Percentiles rank a stretch among this genome's conserved stretches.
Conservation (phyloP, 139 green algal genomes). For the Penium margaritaceum region DNA sequence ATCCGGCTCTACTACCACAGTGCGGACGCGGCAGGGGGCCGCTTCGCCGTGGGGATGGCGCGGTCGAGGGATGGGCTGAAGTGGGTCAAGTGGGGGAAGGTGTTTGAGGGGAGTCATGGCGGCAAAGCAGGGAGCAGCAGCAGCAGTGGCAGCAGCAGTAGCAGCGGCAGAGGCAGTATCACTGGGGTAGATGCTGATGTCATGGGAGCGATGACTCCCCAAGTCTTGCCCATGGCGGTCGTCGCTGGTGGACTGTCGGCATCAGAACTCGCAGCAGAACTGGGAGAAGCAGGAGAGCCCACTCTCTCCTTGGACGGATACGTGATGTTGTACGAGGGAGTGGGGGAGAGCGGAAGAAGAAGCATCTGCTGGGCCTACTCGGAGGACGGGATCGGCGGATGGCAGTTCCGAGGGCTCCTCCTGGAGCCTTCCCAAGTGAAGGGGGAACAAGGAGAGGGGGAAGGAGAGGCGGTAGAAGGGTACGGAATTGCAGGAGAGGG, state of each 20-base stretch:
- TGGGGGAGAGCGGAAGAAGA: slow-evolving; percentile 6
- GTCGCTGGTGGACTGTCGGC: too few relatives aligned
- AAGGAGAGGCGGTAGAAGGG: neutral
- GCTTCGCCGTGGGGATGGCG: slow-evolving; percentile 37
- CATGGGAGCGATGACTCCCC: neutral
- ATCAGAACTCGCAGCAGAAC: neutral
- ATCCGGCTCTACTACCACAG: slow-evolving; percentile 47
- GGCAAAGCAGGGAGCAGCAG: too few relatives aligned
- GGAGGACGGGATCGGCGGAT: slow-evolving; percentile 16
- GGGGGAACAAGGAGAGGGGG: neutral
- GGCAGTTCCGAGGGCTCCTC: slow-evolving; percentile 12
- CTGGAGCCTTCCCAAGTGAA: slow-evolving; percentile 22
- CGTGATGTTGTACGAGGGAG: slow-evolving; percentile 34
- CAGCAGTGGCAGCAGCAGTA: too few relatives aligned
- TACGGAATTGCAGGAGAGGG: neutral
- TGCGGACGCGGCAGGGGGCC: neutral
- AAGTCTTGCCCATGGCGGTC: slow-evolving; percentile 17
- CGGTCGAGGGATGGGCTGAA: slow-evolving; percentile 41
- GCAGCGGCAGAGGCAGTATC: too few relatives aligned
- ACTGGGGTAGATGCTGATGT: slow-evolving; percentile 1
- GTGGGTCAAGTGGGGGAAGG: slow-evolving; percentile 33
- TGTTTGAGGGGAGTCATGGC: neutral
- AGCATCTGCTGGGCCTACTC: slow-evolving; percentile 30
- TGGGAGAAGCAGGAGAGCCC: neutral
- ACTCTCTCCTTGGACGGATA: slow-evolving; percentile 1